Percentiles rank a stretch among this genome's conserved stretches.
Evolutionary conservation across 2,329 filamentous ascomycete species (phyloP).

Genomic region (Fusarium sp.): DNA sequence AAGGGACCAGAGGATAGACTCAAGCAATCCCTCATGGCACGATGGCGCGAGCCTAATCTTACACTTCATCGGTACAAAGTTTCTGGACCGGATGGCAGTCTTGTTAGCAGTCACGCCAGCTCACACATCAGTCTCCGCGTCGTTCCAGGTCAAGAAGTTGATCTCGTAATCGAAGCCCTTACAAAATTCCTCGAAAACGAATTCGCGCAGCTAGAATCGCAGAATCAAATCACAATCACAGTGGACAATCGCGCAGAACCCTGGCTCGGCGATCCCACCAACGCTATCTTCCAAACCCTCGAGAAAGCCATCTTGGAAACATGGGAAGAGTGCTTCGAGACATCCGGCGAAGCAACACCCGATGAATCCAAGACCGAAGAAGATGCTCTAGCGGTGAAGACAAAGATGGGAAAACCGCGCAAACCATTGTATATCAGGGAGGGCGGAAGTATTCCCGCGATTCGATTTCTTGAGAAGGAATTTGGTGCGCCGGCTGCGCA

Average conservation of each 20-base stretch:
- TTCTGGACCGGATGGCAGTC: conserved; percentile 88
- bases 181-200: conserved; percentile 74
- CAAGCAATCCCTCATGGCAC: conserved; percentile 86
- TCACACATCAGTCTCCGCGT: conserved; percentile 90
- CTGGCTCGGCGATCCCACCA: conserved; percentile 92
- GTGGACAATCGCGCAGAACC: conserved; percentile 96
- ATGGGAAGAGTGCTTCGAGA: conserved; percentile 73
- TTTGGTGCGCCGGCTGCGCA: conserved; percentile 92
- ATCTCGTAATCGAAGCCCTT: conserved; percentile 76
- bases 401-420: conserved; percentile 50
- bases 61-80: conserved; percentile 95
- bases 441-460: conserved; percentile 93
- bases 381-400: not conserved
- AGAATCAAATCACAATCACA: conserved; percentile 82
- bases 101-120: conserved; percentile 90
- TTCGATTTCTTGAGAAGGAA: conserved; percentile 93
- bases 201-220: conserved; percentile 79
- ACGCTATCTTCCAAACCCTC: conserved; percentile 89
- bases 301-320: conserved; percentile 86
- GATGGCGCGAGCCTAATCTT: conserved; percentile 94
- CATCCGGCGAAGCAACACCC: conserved; percentile 24
- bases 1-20: conserved; percentile 72
- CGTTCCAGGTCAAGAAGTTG: conserved; percentile 91
- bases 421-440: conserved; percentile 94
- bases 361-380: conserved; percentile 18